These are phyloP conservation scores for Chiua sp. DNA, from an alignment of 1,284 basidiomycete genomes.

Conservation along the genomic window DNA sequence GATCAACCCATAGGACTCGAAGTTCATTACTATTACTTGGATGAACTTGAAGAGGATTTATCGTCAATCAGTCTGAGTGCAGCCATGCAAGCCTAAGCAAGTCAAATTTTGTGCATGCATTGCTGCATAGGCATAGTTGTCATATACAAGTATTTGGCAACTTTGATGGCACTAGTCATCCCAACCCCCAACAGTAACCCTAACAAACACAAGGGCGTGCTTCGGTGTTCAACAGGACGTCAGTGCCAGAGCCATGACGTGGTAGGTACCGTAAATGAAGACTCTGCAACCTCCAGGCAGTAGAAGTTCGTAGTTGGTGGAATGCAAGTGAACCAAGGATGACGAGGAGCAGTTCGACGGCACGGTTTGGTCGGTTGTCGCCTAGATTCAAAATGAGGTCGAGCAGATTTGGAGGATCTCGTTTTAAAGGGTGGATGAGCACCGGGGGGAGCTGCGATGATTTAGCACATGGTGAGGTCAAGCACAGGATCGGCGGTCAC, in stretches of 20 bases:
- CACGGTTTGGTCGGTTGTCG: slow-evolving; percentile 22
- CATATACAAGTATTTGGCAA: too few relatives aligned
- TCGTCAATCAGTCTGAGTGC: too few relatives aligned
- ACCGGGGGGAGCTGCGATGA: slow-evolving; percentile 16
- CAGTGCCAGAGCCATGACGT: not conserved
- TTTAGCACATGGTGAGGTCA: slow-evolving; percentile 8
- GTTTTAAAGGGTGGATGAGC: slow-evolving; percentile 23
- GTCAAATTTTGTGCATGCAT: too few relatives aligned
- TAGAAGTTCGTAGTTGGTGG: slow-evolving; percentile 41
- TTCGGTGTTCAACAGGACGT: not conserved
- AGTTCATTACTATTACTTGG: not conserved
- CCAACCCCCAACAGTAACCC: slow-evolving; percentile 79
- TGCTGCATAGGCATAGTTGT: too few relatives aligned
- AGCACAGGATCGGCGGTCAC: not conserved
- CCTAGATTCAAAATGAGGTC: slow-evolving; percentile 45
- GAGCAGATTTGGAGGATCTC: slow-evolving; percentile 62
- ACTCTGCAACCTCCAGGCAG: slow-evolving; percentile 53
- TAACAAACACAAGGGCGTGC: slow-evolving; percentile 72
- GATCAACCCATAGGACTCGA: not conserved
- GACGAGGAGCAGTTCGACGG: slow-evolving; percentile 38
- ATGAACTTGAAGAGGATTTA: too few relatives aligned
- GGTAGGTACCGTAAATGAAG: slow-evolving; percentile 85
- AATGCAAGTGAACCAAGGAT: slow-evolving; percentile 60
- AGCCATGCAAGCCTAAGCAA: too few relatives aligned
- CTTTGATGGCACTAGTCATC: not conserved